Evolutionary conservation across 805 yeast genomes (phyloP), one percentile per base, ranked within the genome.

Genomic region (Kluyveromyces lactis): DNA sequence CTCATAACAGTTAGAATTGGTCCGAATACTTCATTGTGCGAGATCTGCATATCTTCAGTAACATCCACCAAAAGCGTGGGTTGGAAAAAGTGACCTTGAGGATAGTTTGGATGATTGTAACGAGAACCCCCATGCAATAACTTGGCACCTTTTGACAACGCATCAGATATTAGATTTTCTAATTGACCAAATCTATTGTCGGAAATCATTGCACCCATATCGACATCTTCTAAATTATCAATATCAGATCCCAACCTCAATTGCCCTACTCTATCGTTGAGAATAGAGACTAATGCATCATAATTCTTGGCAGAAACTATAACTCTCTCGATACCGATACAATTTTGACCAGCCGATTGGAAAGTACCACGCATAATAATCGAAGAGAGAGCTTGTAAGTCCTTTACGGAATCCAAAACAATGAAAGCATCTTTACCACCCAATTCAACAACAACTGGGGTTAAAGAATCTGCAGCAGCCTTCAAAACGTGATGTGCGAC

Each of bases 261-360:
- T 26, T 65, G 54, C 4, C 71, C 67, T 16, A 92, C 75, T 42
- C 92, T 71, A 24, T 68, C 60, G 1, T 71, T 49, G 31, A 92
- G 66, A 8, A 76, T 72, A 0, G 64, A 62, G 1, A 81, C 79
- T 31, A 92, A 62, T 31, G 62, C 52, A 17, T 76, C 80, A 62
- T 92, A 89, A 19, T 77, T 75, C 31, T 67, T 66, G 4, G 82
- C 83, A 33, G 86, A 70, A 27, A 89, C 86, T 46, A 92, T 81
- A 5, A 92, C 94, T 42, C 98, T 72, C 64, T 92, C 99, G 40
- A 92, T 84, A 28, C 99, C 97, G 53, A 92, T 92, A 66, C 99
- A 92, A 58, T 92, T 92, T 64, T 92, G 99, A 10, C 99, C 99
- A 0, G 95, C 84, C 39, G 95, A 83, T 64, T 92, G 99, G 67